Evolutionary conservation across 805 yeast genomes (phyloP).

Genomic region (Komagataella populi): DNA sequence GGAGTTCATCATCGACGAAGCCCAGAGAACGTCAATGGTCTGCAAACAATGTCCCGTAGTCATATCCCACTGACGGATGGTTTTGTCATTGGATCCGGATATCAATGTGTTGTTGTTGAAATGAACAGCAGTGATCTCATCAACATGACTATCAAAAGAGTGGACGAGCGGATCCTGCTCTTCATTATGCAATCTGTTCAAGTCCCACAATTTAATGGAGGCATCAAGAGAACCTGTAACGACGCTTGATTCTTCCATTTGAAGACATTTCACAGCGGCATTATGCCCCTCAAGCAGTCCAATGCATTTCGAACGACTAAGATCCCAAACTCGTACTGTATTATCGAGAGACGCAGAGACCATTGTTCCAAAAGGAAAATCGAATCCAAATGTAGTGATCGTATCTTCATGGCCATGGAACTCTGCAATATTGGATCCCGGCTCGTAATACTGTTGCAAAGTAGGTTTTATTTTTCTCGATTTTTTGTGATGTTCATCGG

Average conservation of each 20-base stretch:
- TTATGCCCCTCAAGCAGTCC: constrained; percentile 47
- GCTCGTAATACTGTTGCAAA: constrained; percentile 46
- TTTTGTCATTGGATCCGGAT: constrained; percentile 58
- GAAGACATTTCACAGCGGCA: constrained; percentile 46
- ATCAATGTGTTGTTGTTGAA: constrained; percentile 40
- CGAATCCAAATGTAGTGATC: constrained; percentile 51
- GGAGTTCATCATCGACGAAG: constrained; percentile 23
- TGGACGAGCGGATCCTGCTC: constrained; percentile 24
- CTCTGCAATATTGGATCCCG: constrained; percentile 39
- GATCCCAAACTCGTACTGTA: constrained; percentile 75
- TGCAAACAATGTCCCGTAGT: constrained; percentile 52
- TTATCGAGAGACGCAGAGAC: constrained; percentile 73
- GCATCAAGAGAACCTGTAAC: constrained; percentile 56
- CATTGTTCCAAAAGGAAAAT: constrained; percentile 60
- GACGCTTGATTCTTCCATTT: constrained; percentile 34
- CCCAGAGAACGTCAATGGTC: constrained; percentile 59
- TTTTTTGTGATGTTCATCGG: constrained; percentile 16
- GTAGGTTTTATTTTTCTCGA: constrained; percentile 44
- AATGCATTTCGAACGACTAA: constrained; percentile 36
- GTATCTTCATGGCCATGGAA: constrained; percentile 39
- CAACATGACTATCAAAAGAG: constrained; percentile 52
- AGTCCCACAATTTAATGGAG: constrained; percentile 47
- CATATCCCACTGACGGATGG: constrained; percentile 68
- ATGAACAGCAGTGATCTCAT: constrained; percentile 49
- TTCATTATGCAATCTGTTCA: constrained; percentile 13